Base-by-base conservation (phyloP, 305 asterid genomes). In the Euphrasia arctica region DNA sequence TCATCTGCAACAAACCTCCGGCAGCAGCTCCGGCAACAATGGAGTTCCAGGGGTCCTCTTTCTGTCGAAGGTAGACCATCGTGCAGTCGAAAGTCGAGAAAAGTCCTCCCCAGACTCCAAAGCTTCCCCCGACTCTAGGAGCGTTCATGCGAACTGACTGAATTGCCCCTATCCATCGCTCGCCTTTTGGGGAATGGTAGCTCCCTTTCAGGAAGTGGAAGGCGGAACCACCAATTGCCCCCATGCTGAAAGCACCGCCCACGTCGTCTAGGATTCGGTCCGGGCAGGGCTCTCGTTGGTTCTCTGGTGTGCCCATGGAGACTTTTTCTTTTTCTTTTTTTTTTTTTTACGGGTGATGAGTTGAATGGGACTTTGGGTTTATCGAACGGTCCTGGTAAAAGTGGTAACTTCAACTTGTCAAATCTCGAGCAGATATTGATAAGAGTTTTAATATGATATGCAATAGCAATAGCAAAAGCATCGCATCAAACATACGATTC, bases 21-120 rank as follows among this genome's bases (percentile, higher is more conserved):
- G 92, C 74, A n/a, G 82, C 82, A 13, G 85, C 85, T 6, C 83
- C 92, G n/a, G 89, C 66, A 42, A 79, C 8, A 49, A 85, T 82
- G 14, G 92, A 77, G 70, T 85, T 85, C 89, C 89, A 85, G 0
- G 92, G 89, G 42, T 85, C 92, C 74, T 85, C 92, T 54, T 82
- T 85, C 67, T 73, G 85, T 14, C 89, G 68, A 15, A 82, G 42
- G 62, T 82, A 85, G 25, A 80, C 89, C 81, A 82, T 62, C 39
- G 83, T 13, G 64, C 92, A 85, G 12, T 85, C 89, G 63, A 77
- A 74, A 47, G 64, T 14, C 50, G 87, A 80, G 69, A 77, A 85
- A 6, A 85, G 74, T 3, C 87, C 87, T 3, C 92, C 85, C 92
- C 92, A 85, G 1, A 82, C 92, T 28, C 87, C 92, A 64, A 82